Evolutionary conservation across 192 early-diverging fungal species (phyloP).

Genomic region (Gonapodya prolifera): DNA sequence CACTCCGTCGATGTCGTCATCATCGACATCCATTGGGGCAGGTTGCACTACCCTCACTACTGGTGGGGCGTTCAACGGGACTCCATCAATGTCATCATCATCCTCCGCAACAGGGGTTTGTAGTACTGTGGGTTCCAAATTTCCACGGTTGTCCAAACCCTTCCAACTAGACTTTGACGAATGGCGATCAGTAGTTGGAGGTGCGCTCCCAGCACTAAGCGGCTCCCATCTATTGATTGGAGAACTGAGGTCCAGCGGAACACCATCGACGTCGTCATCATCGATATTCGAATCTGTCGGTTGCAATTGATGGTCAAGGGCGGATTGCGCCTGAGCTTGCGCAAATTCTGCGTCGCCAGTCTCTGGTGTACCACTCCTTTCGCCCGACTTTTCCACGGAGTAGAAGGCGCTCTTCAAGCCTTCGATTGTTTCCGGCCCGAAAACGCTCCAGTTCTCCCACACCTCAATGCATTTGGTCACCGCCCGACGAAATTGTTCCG

Average conservation of each 20-base stretch:
- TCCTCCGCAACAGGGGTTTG: background rate
- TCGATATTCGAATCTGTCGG: constrained; percentile 17
- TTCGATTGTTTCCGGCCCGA: constrained; percentile 53
- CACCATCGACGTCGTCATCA: constrained; percentile 34
- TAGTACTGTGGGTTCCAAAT: background rate
- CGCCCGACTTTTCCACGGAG: constrained; percentile 18
- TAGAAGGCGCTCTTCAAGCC: constrained; percentile 33
- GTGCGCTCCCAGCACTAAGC: background rate
- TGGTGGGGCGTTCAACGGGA: constrained; percentile 1
- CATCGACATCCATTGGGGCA: background rate
- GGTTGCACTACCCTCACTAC: background rate
- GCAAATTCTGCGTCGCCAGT: background rate
- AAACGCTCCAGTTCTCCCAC: constrained; percentile 88
- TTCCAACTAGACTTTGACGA: no score
- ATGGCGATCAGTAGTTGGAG: no score
- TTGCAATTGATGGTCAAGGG: constrained; percentile 5
- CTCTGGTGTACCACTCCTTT: constrained; percentile 1
- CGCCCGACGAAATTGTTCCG: constrained; percentile 53
- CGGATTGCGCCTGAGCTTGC: background rate
- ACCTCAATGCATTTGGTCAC: constrained; percentile 54
- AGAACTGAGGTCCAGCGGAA: constrained; percentile 18
- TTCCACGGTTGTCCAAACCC: no score
- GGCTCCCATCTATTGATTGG: background rate
- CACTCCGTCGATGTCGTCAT: background rate
- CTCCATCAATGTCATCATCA: constrained; percentile 11